These are phyloP conservation scores for Termitomyces sp. DNA, from an alignment of 768 basidiomycete genomes.

Conservation along the genomic window DNA sequence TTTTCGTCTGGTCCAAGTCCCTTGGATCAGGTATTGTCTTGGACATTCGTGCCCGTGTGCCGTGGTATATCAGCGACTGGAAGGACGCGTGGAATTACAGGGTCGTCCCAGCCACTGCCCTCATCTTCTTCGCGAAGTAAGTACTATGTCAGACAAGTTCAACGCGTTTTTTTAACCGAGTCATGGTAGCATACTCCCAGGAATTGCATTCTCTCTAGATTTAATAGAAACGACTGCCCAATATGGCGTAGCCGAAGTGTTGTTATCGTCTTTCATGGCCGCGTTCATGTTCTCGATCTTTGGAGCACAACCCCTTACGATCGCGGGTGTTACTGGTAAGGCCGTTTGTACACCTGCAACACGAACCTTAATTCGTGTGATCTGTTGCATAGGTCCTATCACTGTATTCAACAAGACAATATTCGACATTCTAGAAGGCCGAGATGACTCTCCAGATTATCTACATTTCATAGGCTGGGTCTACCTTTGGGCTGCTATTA, in stretches of 20 bases:
- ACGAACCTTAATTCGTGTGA: neutral
- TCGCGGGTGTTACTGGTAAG: conserved; percentile 85
- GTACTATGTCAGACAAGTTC: conserved; percentile 16
- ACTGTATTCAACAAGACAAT: conserved; percentile 93
- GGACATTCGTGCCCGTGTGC: conserved; percentile 68
- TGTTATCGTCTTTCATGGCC: conserved; percentile 83
- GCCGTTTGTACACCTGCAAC: neutral
- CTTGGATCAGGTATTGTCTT: conserved; percentile 60
- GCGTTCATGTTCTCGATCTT: conserved; percentile 85
- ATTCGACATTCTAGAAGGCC: conserved; percentile 63
- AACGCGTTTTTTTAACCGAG: neutral
- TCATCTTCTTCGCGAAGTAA: conserved; percentile 85
- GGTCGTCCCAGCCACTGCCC: conserved; percentile 79
- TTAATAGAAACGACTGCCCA: conserved; percentile 87
- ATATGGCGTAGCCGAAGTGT: conserved; percentile 87
- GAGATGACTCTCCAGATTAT: conserved; percentile 63
- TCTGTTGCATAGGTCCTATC: conserved; percentile 65
- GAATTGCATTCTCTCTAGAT: conserved; percentile 89
- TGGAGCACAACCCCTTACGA: conserved; percentile 87
- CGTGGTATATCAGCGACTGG: conserved; percentile 89
- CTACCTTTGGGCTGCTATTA: conserved; percentile 85
- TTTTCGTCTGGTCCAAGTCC: conserved; percentile 22
- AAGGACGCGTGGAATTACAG: conserved; percentile 89
- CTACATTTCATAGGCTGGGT: conserved; percentile 91
- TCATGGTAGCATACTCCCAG: conserved; percentile 67